Base-by-base conservation (phyloP, 768 basidiomycete genomes). In the Solioccasus polychromus region DNA sequence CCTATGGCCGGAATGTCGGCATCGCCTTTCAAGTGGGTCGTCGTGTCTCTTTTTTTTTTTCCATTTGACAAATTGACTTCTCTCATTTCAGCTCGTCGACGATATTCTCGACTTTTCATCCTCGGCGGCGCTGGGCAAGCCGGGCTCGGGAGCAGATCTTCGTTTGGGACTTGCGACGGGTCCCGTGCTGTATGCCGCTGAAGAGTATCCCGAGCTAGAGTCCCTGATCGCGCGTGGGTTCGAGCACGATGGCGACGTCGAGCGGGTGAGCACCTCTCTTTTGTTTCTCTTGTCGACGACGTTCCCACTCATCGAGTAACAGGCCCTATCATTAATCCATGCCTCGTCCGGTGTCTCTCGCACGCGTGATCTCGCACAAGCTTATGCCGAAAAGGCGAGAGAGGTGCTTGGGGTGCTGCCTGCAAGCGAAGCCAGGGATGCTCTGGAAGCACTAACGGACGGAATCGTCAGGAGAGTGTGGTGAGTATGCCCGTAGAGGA, bases 91-190 rank as follows among this genome's bases (percentile, higher is more conserved):
- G 92, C 85, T 99, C 9, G 86, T 98, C 38, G 96, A 99, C 62
- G 96, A 99, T 61, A 79, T 93, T 28, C 72, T 99, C 3, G 96
- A 98, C 69, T 98, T 92, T 61, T 88, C 93, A 39, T 81, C 87
- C 1, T 85, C 84, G 10, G 71, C 71, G 0, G 64, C 85, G 0
- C 79, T 98, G 11, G 95, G 95, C 28, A 98, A 98, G 70, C 96
- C 96, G 0, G 83, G 85, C 0, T 44, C 61, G 15, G 89, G 88
- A 15, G 87, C 91, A 2, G 92, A 93, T 62, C 73, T 92, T 14
- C 79, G 83, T 44, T 70, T 92, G 0, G 90, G 91, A 0, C 74
- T 92, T 23, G 89, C 96, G 5, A 91, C 89, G 1, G 93, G 83
- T 3, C 93, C 93, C 0, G 80, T 82, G 1, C 67, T 96, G 28